Evolutionary conservation across 2,329 filamentous ascomycete genomes (phyloP).

Genomic region (Kalmusia sp.): DNA sequence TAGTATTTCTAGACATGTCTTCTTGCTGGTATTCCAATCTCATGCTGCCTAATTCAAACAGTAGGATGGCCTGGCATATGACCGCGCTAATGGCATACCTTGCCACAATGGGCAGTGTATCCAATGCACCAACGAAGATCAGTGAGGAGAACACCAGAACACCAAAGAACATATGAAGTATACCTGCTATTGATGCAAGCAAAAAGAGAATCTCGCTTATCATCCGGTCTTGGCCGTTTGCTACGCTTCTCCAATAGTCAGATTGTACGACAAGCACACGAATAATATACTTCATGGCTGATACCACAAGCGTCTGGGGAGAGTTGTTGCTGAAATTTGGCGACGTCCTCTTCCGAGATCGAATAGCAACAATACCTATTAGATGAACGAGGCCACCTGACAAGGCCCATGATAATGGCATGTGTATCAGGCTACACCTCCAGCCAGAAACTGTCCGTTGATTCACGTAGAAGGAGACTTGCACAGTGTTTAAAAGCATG

Average conservation of each 20-base stretch:
- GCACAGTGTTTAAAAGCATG: conserved; percentile 1
- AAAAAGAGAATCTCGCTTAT: not conserved
- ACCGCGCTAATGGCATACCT: not conserved
- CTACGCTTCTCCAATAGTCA: not conserved
- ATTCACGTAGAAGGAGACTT: conserved; percentile 1
- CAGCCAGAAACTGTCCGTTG: not conserved
- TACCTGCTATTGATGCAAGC: not conserved
- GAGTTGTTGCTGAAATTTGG: no score
- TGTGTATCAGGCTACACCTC: conserved; percentile 3
- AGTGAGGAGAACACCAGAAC: conserved; percentile 3
- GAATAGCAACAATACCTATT: not conserved
- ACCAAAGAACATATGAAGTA: conserved; percentile 4
- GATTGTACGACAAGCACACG: not conserved
- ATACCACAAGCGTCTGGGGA: no score
- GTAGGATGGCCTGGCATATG: not conserved
- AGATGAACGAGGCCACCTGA: not conserved
- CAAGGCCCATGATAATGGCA: not conserved
- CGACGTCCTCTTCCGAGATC: no score
- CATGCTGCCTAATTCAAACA: not conserved
- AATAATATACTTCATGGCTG: no score
- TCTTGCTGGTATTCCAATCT: no score
- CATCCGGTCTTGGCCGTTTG: not conserved
- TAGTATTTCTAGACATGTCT: no score
- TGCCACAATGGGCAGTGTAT: conserved; percentile 1
- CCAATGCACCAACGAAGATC: not conserved